These are phyloP conservation scores for Suillus fuscotomentosus DNA, from an alignment of 768 basidiomycete species.

Conservation along the genomic window DNA sequence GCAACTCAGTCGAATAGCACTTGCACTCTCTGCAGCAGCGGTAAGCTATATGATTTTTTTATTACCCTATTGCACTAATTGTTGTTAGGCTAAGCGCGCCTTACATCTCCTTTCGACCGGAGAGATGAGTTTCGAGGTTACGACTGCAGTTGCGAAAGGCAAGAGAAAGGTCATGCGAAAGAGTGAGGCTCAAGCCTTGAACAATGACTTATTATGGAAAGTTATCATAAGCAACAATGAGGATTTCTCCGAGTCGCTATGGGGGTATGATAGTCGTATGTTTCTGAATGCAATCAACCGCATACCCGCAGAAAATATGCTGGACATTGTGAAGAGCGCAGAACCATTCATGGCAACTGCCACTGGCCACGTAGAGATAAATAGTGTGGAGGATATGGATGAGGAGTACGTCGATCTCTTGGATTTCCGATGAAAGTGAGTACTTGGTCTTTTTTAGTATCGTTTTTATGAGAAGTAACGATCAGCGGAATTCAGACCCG, in stretches of 20 bases:
- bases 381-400: not conserved
- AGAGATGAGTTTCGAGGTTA: not conserved
- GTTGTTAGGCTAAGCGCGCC: not conserved
- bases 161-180: not conserved
- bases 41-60: not conserved
- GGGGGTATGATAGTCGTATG: not conserved
- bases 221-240: not conserved
- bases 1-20: conserved; percentile 1
- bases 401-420: not conserved
- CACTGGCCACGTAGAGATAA: not conserved
- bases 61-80: not conserved
- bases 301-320: not conserved
- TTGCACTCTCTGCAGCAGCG: conserved; percentile 10
- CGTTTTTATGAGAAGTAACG: not conserved
- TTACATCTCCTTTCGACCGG: not conserved
- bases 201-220: not conserved
- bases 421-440: not conserved
- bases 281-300: not conserved
- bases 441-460: not conserved
- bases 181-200: not conserved
- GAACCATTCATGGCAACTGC: not conserved
- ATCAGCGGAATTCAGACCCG: not conserved
- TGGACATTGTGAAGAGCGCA: not conserved
- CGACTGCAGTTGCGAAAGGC: not conserved
- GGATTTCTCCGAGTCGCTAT: not conserved